Evolutionary conservation across 179 eudicot species (phyloP), one percentile per base, ranked within the genome.

Genomic region (Silene noctiflora): DNA sequence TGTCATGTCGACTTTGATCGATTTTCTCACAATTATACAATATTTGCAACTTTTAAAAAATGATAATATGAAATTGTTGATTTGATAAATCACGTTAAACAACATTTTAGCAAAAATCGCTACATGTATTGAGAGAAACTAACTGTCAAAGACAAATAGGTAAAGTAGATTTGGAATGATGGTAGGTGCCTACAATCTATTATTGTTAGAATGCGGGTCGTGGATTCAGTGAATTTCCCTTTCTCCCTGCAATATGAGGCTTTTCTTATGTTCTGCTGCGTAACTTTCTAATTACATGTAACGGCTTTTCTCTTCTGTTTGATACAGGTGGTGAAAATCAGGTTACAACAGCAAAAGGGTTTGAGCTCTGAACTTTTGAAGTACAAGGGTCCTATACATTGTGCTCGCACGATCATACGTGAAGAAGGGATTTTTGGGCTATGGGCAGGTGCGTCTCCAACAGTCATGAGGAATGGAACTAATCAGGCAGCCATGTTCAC

Each of bases 401-500:
- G 97, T 83, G 98, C 96, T 61, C 87, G 88, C 19, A 60, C 71
- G 83, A 89, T 89, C 75, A 81, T 94, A 75, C 89, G 90, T 19
- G 98, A 94, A 91, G 98, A 92, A 86, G 98, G 98, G 60, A 16
- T 92, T 16, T 85, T 70, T 13, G 98, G 98, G 67, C 86, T 94
- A 19, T 94, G 98, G 97, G 86, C 97, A 0, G 98, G 98, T 33
- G 98, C 98, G 17, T 82, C 97, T 74, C 98, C 98, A 42, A 94
- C 98, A 0, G 95, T 92, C 66, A 92, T 94, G 98, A 94, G 98
- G 46, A 94, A 94, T 55, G 98, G 98, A 70, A 94, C 97, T 39
- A 94, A 94, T 82, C 98, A 94, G 74, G 97, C 98, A 27, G 98
- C 90, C 59, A 94, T 94, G 98, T 94, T 94, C 81, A 82, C 96